Evolutionary conservation across 805 yeast species (phyloP).

Genomic region (Myxozyma lipomycoides): DNA sequence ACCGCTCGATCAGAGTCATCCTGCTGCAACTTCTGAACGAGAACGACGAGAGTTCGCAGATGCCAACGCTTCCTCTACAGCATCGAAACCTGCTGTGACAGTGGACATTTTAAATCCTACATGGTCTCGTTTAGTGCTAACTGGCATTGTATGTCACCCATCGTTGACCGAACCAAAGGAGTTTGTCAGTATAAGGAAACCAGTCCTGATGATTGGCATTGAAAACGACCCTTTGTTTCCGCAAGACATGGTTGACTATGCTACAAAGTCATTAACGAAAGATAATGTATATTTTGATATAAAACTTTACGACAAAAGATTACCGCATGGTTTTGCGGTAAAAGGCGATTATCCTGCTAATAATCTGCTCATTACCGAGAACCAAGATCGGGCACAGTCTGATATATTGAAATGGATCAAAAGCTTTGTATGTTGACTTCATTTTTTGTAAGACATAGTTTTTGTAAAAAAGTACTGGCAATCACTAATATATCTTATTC

Average conservation of each 20-base stretch:
- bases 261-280: slow-evolving; percentile 22
- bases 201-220: slow-evolving; percentile 31
- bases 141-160: slow-evolving; percentile 35
- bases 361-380: slow-evolving; percentile 15
- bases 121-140: slow-evolving; percentile 27
- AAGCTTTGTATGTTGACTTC: slow-evolving; percentile 15
- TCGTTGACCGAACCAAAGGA: slow-evolving; percentile 33
- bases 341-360: slow-evolving; percentile 40
- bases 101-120: slow-evolving; percentile 10
- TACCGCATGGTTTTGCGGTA: slow-evolving; percentile 45
- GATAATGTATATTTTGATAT: slow-evolving; percentile 26
- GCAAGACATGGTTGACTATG: slow-evolving; percentile 25
- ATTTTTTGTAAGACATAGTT: too few relatives aligned
- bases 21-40: too few relatives aligned
- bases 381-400: slow-evolving; percentile 19
- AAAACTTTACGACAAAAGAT: slow-evolving; percentile 23
- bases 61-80: background rate
- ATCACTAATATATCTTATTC: too few relatives aligned
- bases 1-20: slow-evolving; percentile 12
- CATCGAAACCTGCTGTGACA: background rate
- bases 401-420: slow-evolving; percentile 23
- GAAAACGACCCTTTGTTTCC: slow-evolving; percentile 34
- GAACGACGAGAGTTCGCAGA: background rate
- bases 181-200: slow-evolving; percentile 32
- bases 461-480: too few relatives aligned